Conservation (phyloP, 495 filamentous ascomycete species). For the Rusavskia elegans region DNA sequence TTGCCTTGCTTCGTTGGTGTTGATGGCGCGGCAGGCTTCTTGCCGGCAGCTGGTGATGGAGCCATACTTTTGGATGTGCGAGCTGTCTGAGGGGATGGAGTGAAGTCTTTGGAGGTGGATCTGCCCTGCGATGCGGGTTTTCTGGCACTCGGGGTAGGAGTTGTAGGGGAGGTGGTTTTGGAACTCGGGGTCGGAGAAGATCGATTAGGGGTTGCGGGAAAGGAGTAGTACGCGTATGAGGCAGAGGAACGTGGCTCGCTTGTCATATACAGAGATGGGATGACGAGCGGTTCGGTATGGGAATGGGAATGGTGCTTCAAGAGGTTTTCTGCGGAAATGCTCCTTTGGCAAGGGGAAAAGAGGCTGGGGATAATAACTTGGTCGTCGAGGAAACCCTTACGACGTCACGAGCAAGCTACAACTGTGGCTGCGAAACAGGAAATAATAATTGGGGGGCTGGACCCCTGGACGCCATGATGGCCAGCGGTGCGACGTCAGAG, state of each 20-base stretch:
- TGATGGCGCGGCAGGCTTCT: constrained; percentile 20
- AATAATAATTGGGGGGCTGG: constrained; percentile 2
- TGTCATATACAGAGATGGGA: constrained; percentile 23
- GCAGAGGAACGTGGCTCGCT: constrained; percentile 22
- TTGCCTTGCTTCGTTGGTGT: constrained; percentile 36
- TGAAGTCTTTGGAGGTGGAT: not conserved
- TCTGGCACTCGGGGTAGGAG: not conserved
- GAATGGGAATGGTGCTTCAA: not conserved
- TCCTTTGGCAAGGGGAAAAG: not conserved
- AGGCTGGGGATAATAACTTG: constrained; percentile 2
- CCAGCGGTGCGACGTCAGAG: not conserved
- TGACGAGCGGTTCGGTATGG: not conserved
- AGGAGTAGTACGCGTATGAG: constrained; percentile 35
- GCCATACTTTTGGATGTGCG: constrained; percentile 23
- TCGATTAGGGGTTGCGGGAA: constrained; percentile 30
- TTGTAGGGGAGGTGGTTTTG: constrained; percentile 11
- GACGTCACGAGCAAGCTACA: constrained; percentile 7
- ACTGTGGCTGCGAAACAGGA: constrained; percentile 9
- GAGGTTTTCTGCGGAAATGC: not conserved
- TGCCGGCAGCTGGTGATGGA: constrained; percentile 32
- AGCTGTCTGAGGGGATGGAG: constrained; percentile 17
- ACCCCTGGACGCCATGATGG: not conserved
- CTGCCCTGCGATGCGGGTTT: not conserved
- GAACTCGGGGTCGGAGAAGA: constrained; percentile 18
- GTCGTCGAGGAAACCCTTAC: not conserved